Evolutionary conservation across 768 basidiomycete genomes (phyloP).

Genomic region (Cystofilobasidium ferigula): DNA sequence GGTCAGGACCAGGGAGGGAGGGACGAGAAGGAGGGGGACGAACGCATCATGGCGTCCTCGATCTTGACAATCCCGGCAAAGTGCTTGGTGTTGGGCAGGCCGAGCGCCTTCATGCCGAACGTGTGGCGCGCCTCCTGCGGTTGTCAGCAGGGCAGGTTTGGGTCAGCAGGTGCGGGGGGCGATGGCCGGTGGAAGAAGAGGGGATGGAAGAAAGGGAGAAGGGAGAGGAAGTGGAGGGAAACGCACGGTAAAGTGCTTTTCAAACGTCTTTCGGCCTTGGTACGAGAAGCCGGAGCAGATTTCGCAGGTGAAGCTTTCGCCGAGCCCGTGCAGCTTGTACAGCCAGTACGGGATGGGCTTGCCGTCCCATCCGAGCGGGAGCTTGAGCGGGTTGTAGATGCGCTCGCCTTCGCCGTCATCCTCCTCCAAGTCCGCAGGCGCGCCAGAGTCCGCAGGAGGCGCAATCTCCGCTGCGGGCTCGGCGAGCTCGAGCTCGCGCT

Average conservation of each 20-base stretch:
- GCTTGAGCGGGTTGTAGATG: constrained; percentile 94
- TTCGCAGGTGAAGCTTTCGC: constrained; percentile 96
- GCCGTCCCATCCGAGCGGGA: constrained; percentile 95
- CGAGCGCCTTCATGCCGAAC: constrained; percentile 94
- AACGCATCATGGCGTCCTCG: constrained; percentile 86
- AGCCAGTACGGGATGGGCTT: constrained; percentile 99
- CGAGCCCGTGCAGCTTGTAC: constrained; percentile 93
- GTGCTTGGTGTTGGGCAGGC: constrained; percentile 95
- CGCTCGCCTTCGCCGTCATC: constrained; percentile 85
- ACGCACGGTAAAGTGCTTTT: constrained; percentile 78
- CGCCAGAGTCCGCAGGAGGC: constrained; percentile 31
- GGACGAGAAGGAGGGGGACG: constrained; percentile 38
- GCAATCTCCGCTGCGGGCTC: constrained; percentile 45
- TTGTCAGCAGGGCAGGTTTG: not conserved
- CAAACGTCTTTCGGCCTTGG: constrained; percentile 96
- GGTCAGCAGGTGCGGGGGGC: too few species aligned
- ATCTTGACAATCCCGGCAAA: constrained; percentile 98
- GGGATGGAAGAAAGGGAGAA: constrained; percentile 9
- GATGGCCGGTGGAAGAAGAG: too few species aligned
- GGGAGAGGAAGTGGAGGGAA: constrained; percentile 5
- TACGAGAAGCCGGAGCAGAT: constrained; percentile 95
- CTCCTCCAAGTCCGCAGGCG: constrained; percentile 46
- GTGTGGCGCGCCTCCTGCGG: constrained; percentile 82
- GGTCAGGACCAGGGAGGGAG: not conserved
- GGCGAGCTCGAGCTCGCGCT: constrained; percentile 74